Base-by-base conservation (phyloP, 2,329 filamentous ascomycete species). In the Clonostachys rhizophaga region DNA sequence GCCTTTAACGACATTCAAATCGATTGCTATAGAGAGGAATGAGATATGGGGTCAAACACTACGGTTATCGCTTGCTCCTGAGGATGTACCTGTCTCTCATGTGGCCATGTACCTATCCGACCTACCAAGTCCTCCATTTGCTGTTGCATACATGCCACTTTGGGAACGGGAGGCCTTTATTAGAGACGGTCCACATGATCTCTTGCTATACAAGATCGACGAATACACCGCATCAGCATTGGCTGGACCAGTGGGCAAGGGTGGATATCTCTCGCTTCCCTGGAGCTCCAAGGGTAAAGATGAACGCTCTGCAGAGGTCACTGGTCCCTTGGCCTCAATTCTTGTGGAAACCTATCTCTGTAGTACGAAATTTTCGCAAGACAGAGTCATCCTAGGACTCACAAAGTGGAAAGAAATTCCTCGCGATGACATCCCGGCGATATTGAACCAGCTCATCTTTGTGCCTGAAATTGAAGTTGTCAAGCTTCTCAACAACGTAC, bases 401-500 rank as follows among this genome's bases (percentile, higher is more conserved):
- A 69, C 97, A 34, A 89, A 86, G 56, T 97, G 94, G 94, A 89
- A 83, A 59, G 86, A 92, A 12, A 77, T 85, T 39, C 75, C 84
- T 1, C 78, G 84, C 42, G 83, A 84, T 30, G 83, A 91, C 35
- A 75, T 97, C 2, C 75, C 88, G 1, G 76, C 83, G 20, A 72
- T 95, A 1, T 70, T 99, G 40, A 87, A 87, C 61, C 85, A 91
- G 54, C 81, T 97, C 43, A 84, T 91, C 17, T 97, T 97, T 55
- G 91, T 99, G 1, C 89, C 94, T 0, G 94, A 99, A 63, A 96
- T 97, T 47, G 95, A 99, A 67, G 89, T 99, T 34, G 94, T 99
- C 52, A 99, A 97, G 70, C 78, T 97, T 40, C 72, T 97, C 8
- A 87, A 81, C 52, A 87, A 95, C 57, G 91, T 97, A 2, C 86